Evolutionary conservation across 305 asterid genomes (phyloP).

Genomic region (Fraxinus paxiana): DNA sequence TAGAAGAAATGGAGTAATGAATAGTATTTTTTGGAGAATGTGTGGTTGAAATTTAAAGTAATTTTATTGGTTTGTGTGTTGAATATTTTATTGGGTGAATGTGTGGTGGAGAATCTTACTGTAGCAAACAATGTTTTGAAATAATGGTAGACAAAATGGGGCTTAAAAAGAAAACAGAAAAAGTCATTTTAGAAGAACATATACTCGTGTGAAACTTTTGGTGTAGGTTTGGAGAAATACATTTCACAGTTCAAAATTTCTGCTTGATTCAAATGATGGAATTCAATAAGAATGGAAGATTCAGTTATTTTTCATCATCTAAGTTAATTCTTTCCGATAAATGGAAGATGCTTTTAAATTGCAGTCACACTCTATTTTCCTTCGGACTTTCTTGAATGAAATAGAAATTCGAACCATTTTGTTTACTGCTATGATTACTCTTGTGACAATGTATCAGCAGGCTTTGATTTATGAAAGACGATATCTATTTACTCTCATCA

Average conservation of each 20-base stretch:
- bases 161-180: background rate
- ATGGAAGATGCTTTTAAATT: background rate
- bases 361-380: background rate
- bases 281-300: background rate
- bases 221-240: constrained; percentile 2
- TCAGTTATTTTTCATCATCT: background rate
- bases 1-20: too few relatives aligned
- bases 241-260: background rate
- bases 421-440: background rate
- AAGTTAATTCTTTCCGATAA: background rate
- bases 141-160: too few relatives aligned
- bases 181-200: background rate
- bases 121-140: too few relatives aligned
- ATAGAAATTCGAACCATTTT: background rate
- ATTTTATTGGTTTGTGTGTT: too few relatives aligned
- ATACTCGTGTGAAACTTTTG: background rate
- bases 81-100: too few relatives aligned
- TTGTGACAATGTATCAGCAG: background rate
- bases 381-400: background rate
- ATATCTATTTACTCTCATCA: background rate
- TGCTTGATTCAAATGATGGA: background rate
- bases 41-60: too few relatives aligned
- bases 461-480: background rate
- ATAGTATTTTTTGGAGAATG: too few relatives aligned
- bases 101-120: too few relatives aligned